Evolutionary conservation across 73 alveolate genomes (phyloP).

Genomic region (Effrenium voratum): DNA sequence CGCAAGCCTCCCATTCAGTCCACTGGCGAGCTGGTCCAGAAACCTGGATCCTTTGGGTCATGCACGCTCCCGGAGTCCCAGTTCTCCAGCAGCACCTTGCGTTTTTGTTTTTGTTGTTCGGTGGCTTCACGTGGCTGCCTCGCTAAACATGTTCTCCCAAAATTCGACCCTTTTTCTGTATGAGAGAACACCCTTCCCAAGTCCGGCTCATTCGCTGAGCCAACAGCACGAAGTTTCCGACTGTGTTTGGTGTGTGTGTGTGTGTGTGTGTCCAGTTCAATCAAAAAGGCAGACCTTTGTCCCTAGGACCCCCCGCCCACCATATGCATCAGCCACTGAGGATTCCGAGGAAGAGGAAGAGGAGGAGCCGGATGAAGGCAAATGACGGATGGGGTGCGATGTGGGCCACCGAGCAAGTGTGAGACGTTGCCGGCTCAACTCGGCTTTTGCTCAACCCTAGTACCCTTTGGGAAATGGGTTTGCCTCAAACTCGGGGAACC

Average conservation of each 20-base stretch:
- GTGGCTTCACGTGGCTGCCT: background rate
- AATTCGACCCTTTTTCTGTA: too few species aligned
- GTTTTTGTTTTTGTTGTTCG: background rate
- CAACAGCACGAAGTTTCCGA: too few species aligned
- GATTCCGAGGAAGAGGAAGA: conserved; percentile 88
- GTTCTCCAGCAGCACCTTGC: background rate
- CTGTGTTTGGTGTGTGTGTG: too few species aligned
- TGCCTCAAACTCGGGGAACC: background rate
- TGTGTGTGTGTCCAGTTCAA: background rate
- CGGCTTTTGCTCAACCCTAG: background rate
- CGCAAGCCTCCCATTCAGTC: background rate
- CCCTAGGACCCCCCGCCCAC: background rate
- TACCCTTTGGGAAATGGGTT: background rate
- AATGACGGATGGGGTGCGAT: background rate
- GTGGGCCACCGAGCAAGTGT: background rate
- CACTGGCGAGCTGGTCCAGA: background rate
- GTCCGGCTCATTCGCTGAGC: too few species aligned
- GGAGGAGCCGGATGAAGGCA: conserved; percentile 70
- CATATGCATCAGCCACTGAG: background rate
- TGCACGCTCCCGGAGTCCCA: background rate
- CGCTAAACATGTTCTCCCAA: too few species aligned
- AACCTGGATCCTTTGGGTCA: background rate
- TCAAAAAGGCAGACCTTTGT: background rate
- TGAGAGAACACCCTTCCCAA: too few species aligned
- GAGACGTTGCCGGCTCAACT: background rate